phyloP scores from a whole-genome alignment of 352 stramenopile genomes.

The Albugo laibachii region DNA sequence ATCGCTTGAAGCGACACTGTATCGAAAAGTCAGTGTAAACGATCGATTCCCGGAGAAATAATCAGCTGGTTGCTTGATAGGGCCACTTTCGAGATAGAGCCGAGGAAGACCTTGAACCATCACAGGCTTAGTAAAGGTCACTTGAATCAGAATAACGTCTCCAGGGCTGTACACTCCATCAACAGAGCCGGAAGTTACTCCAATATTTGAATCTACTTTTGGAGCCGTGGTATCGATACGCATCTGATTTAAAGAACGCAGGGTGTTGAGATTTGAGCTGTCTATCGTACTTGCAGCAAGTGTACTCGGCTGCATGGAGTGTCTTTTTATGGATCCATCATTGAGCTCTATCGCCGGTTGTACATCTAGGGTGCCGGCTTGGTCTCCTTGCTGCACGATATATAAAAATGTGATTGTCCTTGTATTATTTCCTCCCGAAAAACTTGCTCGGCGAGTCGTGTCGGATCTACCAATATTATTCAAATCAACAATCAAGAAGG shows the following conservation, averaged over 20 bases:
- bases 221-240: conserved; percentile 38
- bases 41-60: conserved; percentile 42
- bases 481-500: conserved; percentile 25
- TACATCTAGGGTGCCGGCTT: conserved; percentile 22
- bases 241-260: conserved; percentile 32
- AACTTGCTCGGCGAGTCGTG: conserved; percentile 16
- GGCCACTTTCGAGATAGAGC: conserved; percentile 47
- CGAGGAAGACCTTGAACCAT: conserved; percentile 35
- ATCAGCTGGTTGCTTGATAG: conserved; percentile 37
- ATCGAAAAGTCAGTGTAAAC: conserved; percentile 45
- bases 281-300: conserved; percentile 28
- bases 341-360: conserved; percentile 31
- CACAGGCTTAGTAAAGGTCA: conserved; percentile 69
- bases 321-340: conserved; percentile 48
- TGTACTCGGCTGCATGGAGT: conserved; percentile 40
- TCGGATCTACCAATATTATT: conserved; percentile 18
- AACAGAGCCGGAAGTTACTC: conserved; percentile 23
- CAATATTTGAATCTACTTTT: conserved; percentile 26
- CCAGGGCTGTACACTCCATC: conserved; percentile 49
- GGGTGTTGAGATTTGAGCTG: conserved; percentile 15
- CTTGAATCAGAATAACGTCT: conserved; percentile 30
- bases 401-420: conserved; percentile 48
- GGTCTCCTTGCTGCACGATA: conserved; percentile 33
- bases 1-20: conserved; percentile 45
- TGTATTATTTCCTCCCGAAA: conserved; percentile 46